These are phyloP conservation scores for Talaromyces stipitatus DNA, from an alignment of 495 filamentous ascomycete species.

Conservation along the genomic window DNA sequence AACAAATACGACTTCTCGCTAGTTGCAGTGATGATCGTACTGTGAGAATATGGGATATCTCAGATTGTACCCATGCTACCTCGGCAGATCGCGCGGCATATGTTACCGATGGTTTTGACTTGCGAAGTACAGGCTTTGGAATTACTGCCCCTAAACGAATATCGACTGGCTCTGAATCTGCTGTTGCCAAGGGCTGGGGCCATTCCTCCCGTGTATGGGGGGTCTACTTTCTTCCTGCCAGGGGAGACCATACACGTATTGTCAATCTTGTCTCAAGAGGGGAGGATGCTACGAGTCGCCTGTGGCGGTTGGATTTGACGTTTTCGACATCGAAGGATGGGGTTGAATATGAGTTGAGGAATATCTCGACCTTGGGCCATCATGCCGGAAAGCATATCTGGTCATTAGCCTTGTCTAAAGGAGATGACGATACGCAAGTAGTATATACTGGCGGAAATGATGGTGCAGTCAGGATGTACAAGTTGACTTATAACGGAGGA, in stretches of 20 bases:
- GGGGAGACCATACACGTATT: constrained; percentile 10
- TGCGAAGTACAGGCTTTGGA: constrained; percentile 37
- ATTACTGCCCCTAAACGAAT: constrained; percentile 10
- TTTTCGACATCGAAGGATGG: constrained; percentile 4
- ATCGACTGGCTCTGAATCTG: constrained; percentile 23
- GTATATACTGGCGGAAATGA: constrained; percentile 86
- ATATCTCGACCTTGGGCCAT: constrained; percentile 44
- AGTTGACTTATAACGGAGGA: background rate
- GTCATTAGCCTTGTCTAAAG: constrained; percentile 50
- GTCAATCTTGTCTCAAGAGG: constrained; percentile 61
- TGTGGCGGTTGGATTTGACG: constrained; percentile 54
- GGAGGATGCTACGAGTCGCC: constrained; percentile 66
- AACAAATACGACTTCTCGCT: constrained; percentile 53
- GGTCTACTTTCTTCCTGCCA: constrained; percentile 52
- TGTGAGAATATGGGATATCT: constrained; percentile 81
- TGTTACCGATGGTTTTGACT: constrained; percentile 36
- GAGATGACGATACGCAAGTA: constrained; percentile 17
- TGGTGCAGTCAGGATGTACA: constrained; percentile 45
- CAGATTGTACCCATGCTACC: constrained; percentile 31
- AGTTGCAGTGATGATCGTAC: constrained; percentile 96
- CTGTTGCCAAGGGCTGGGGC: constrained; percentile 65
- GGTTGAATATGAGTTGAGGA: constrained; percentile 35
- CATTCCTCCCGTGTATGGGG: constrained; percentile 89
- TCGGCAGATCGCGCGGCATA: constrained; percentile 27
- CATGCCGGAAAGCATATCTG: constrained; percentile 93